These are phyloP conservation scores for Atkinsonella texensis DNA, from an alignment of 2,329 filamentous ascomycete genomes.

Conservation along the genomic window DNA sequence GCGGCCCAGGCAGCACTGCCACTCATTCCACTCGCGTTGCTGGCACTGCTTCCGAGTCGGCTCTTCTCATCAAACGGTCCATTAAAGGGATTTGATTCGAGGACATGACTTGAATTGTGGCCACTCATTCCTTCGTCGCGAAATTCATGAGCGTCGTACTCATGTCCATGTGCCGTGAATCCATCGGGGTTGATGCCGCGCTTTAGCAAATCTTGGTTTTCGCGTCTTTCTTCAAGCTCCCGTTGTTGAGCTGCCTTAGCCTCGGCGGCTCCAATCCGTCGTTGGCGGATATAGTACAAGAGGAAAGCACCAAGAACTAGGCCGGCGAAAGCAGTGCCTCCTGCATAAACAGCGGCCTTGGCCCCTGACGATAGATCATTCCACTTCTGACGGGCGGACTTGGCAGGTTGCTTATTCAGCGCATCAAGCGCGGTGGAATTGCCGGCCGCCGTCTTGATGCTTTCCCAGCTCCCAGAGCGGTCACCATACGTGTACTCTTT, in stretches of 20 bases:
- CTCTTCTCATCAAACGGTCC: slow-evolving; percentile 7
- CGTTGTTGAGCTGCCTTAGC: slow-evolving; percentile 32
- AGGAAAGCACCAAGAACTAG: slow-evolving; percentile 28
- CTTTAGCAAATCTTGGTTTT: slow-evolving; percentile 37
- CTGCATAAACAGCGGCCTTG: slow-evolving; percentile 42
- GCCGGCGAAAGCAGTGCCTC: slow-evolving; percentile 30
- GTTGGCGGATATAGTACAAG: slow-evolving; percentile 45
- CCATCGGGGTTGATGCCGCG: slow-evolving; percentile 36
- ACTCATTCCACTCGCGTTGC: slow-evolving; percentile 9
- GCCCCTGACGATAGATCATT: slow-evolving; percentile 34
- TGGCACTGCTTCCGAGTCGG: slow-evolving; percentile 6
- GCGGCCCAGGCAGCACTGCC: slow-evolving; percentile 5
- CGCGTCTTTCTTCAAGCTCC: slow-evolving; percentile 34
- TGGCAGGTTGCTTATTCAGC: slow-evolving; percentile 27
- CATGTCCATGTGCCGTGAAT: slow-evolving; percentile 20
- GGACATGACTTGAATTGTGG: slow-evolving; percentile 10
- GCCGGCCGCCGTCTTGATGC: slow-evolving; percentile 45
- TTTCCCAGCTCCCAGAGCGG: slow-evolving; percentile 46
- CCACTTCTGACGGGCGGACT: slow-evolving; percentile 41
- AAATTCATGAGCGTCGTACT: slow-evolving; percentile 10
- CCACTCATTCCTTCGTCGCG: slow-evolving; percentile 7
- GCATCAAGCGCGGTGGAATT: slow-evolving; percentile 43
- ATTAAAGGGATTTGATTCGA: slow-evolving; percentile 7
- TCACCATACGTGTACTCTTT: slow-evolving; percentile 56
- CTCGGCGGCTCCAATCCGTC: slow-evolving; percentile 38